phyloP scores from a whole-genome alignment of 192 early-diverging fungal species.

The Coemansia reversa region DNA sequence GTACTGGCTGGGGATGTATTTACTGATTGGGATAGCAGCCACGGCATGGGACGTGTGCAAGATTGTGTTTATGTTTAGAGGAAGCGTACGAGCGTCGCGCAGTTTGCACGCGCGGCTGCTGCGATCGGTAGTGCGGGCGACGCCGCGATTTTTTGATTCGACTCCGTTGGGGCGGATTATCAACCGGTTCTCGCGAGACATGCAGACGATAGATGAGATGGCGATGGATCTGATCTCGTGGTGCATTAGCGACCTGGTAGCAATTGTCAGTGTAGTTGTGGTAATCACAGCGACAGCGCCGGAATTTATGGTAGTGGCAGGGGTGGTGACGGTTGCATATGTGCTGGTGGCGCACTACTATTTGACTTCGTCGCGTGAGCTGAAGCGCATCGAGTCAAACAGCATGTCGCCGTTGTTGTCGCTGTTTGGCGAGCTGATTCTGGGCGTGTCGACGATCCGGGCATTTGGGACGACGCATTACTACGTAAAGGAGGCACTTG shows the following conservation, averaged over 20 bases:
- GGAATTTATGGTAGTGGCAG: slow-evolving; percentile 66
- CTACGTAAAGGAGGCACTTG: slow-evolving; percentile 62
- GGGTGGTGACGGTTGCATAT: slow-evolving; percentile 60
- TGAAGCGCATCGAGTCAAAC: slow-evolving; percentile 83
- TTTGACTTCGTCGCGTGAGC: slow-evolving; percentile 72
- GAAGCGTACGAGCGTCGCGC: slow-evolving; percentile 60
- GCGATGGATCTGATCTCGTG: slow-evolving; percentile 56
- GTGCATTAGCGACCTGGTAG: slow-evolving; percentile 56
- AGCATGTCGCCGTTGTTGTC: slow-evolving; percentile 73
- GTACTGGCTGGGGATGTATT: slow-evolving; percentile 69
- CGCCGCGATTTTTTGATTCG: slow-evolving; percentile 83
- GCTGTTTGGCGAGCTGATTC: slow-evolving; percentile 76
- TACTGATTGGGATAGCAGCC: slow-evolving; percentile 55
- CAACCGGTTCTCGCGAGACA: slow-evolving; percentile 85
- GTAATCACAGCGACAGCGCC: slow-evolving; percentile 67
- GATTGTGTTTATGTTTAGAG: slow-evolving; percentile 49
- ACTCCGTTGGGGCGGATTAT: slow-evolving; percentile 82
- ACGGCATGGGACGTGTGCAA: slow-evolving; percentile 45
- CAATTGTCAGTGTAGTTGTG: slow-evolving; percentile 56
- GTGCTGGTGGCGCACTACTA: slow-evolving; percentile 67
- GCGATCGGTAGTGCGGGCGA: slow-evolving; percentile 61
- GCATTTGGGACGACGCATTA: slow-evolving; percentile 72
- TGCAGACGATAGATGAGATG: slow-evolving; percentile 71
- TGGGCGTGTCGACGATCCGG: slow-evolving; percentile 76
- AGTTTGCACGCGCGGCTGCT: slow-evolving; percentile 60